These are phyloP conservation scores for Pseudognaphalium luteoalbum DNA, from an alignment of 129 eudicot genomes.

Conservation along the genomic window DNA sequence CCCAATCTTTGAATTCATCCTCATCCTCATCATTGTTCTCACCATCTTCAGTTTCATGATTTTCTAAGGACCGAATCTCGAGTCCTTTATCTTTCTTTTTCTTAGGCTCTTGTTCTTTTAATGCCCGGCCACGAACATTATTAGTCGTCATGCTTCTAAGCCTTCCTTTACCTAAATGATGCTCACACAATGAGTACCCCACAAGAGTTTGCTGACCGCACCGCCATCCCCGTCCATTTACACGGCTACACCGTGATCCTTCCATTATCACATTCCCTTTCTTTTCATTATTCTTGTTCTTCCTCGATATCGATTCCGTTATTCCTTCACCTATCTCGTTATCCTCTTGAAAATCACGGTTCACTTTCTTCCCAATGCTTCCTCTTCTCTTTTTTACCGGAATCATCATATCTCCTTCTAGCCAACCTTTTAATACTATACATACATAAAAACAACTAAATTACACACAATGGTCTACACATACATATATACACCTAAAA, in stretches of 20 bases:
- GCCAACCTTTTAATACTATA: slow-evolving; percentile 40
- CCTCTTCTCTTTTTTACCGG: slow-evolving; percentile 70
- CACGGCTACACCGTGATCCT: slow-evolving; percentile 93
- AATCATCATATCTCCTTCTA: slow-evolving; percentile 43
- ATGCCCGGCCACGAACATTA: slow-evolving; percentile 31
- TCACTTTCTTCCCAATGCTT: slow-evolving; percentile 27
- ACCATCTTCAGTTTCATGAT: slow-evolving; percentile 14
- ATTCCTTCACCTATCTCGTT: slow-evolving; percentile 7
- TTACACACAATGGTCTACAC: background rate
- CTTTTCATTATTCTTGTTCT: slow-evolving; percentile 45
- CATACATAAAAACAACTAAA: slow-evolving; percentile 12
- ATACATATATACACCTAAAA: background rate
- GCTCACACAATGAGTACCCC: slow-evolving; percentile 86
- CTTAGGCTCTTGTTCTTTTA: slow-evolving; percentile 14
- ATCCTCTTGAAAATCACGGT: slow-evolving; percentile 23
- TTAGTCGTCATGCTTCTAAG: slow-evolving; percentile 56
- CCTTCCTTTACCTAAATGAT: slow-evolving; percentile 90
- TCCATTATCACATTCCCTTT: slow-evolving; percentile 69
- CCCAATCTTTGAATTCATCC: slow-evolving; percentile 21
- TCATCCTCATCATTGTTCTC: slow-evolving; percentile 13
- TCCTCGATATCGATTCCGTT: slow-evolving; percentile 23
- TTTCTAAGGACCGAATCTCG: slow-evolving; percentile 7
- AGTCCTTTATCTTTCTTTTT: slow-evolving; percentile 1
- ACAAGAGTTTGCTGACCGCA: slow-evolving; percentile 82
- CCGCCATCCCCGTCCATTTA: slow-evolving; percentile 95